phyloP scores from a whole-genome alignment of 2,329 filamentous ascomycete genomes.

The Diaporthe sp. region DNA sequence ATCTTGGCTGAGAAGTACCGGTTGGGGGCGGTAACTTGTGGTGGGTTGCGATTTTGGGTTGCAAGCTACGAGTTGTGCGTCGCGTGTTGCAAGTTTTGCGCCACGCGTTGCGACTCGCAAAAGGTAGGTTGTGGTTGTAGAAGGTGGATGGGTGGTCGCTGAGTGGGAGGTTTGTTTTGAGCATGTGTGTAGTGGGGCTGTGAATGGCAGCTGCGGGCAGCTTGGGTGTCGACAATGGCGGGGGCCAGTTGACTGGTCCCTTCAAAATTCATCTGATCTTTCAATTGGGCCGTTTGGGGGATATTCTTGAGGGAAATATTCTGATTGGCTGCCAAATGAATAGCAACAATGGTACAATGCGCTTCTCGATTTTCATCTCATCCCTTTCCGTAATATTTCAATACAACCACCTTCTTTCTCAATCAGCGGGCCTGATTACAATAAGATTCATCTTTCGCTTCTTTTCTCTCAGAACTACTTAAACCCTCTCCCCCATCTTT shows the following conservation, averaged over 20 bases:
- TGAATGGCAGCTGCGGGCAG: not conserved
- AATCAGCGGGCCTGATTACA: not conserved
- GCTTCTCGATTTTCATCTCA: not conserved
- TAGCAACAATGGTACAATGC: not conserved
- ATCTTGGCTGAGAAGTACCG: not conserved
- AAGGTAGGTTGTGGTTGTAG: not conserved
- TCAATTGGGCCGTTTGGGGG: not conserved
- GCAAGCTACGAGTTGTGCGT: not conserved
- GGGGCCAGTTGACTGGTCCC: not conserved
- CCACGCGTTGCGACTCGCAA: not conserved
- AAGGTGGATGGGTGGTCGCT: not conserved
- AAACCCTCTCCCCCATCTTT: not conserved
- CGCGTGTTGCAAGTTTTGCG: not conserved
- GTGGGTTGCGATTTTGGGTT: not conserved
- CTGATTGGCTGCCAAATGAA: constrained; percentile 7
- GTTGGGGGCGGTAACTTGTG: not conserved
- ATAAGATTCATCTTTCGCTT: not conserved
- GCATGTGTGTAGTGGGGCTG: not conserved
- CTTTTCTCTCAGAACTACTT: not conserved
- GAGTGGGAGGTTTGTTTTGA: not conserved
- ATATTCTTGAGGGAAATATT: not conserved
- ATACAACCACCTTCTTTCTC: not conserved
- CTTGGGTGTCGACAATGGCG: not conserved
- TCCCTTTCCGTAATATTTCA: constrained; percentile 6
- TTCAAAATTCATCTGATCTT: not conserved